These are phyloP conservation scores for Lichtheimia ramosa DNA, from an alignment of 371 early-diverging fungal species.

Conservation along the genomic window DNA sequence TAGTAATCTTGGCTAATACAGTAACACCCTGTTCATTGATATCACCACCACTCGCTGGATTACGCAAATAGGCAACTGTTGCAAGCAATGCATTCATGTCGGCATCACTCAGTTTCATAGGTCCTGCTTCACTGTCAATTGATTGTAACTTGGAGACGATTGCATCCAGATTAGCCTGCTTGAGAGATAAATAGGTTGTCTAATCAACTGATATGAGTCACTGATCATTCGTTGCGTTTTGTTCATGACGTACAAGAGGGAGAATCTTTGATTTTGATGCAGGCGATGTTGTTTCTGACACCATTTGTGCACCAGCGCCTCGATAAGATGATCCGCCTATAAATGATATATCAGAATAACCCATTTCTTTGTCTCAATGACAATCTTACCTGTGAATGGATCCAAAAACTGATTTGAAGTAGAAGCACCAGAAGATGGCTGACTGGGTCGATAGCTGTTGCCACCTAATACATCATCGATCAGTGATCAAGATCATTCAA, in stretches of 20 bases:
- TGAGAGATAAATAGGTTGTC: slow-evolving; percentile 62
- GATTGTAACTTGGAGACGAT: slow-evolving; percentile 73
- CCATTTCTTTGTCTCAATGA: too few relatives aligned
- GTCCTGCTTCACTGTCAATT: slow-evolving; percentile 50
- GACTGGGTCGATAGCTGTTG: slow-evolving; percentile 48
- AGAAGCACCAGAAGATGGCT: slow-evolving; percentile 1
- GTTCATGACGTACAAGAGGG: slow-evolving; percentile 18
- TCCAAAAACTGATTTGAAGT: slow-evolving; percentile 22
- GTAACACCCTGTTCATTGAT: slow-evolving; percentile 26
- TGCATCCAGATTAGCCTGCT: slow-evolving; percentile 72
- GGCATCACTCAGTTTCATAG: slow-evolving; percentile 23
- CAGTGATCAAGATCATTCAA: not conserved
- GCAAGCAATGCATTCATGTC: slow-evolving; percentile 40
- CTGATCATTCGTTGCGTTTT: not conserved
- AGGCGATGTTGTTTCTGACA: slow-evolving; percentile 16
- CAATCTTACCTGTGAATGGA: slow-evolving; percentile 51
- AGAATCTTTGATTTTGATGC: slow-evolving; percentile 23
- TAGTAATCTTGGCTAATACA: slow-evolving; percentile 41
- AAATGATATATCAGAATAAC: not conserved
- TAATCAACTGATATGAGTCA: slow-evolving; percentile 13
- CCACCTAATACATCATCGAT: slow-evolving; percentile 32
- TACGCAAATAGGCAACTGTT: slow-evolving; percentile 36
- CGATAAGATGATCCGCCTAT: slow-evolving; percentile 10
- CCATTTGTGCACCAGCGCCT: slow-evolving; percentile 12
- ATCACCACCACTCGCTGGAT: slow-evolving; percentile 23